phyloP scores from a whole-genome alignment of 805 yeast species.

The Teunomyces barrocoloradensis region DNA sequence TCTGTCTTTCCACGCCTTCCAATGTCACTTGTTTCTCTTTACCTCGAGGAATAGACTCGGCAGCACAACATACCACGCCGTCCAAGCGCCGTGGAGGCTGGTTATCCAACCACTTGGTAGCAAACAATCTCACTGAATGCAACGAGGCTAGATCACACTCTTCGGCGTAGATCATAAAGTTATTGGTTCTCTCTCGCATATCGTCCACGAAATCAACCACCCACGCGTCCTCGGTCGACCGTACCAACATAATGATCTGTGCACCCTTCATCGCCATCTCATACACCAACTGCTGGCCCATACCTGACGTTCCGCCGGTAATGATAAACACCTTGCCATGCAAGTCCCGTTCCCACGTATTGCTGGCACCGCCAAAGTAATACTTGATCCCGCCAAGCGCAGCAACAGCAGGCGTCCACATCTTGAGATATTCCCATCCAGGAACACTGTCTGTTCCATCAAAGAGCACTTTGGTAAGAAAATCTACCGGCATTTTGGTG shows the following conservation, averaged over 20 bases:
- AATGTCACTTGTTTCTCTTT: constrained; percentile 58
- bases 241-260: constrained; percentile 70
- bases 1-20: constrained; percentile 87
- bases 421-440: constrained; percentile 59
- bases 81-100: constrained; percentile 88
- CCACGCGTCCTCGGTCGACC: constrained; percentile 68
- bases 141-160: constrained; percentile 76
- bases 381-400: constrained; percentile 54
- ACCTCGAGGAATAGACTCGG: constrained; percentile 72
- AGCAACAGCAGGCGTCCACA: constrained; percentile 50
- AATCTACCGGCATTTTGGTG: constrained; percentile 74
- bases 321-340: constrained; percentile 84
- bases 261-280: constrained; percentile 84
- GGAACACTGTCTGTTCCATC: constrained; percentile 81
- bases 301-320: constrained; percentile 93
- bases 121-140: constrained; percentile 79
- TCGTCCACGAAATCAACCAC: constrained; percentile 75
- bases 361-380: constrained; percentile 74
- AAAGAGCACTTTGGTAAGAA: constrained; percentile 60
- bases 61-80: constrained; percentile 86
- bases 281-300: constrained; percentile 73
- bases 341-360: constrained; percentile 89
- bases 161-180: constrained; percentile 85
- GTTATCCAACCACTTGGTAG: constrained; percentile 91
- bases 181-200: constrained; percentile 64